Percentiles rank a stretch among this genome's conserved stretches.
Evolutionary conservation across 2,329 filamentous ascomycete species (phyloP).

Genomic region (Pseudocercospora fuligena): DNA sequence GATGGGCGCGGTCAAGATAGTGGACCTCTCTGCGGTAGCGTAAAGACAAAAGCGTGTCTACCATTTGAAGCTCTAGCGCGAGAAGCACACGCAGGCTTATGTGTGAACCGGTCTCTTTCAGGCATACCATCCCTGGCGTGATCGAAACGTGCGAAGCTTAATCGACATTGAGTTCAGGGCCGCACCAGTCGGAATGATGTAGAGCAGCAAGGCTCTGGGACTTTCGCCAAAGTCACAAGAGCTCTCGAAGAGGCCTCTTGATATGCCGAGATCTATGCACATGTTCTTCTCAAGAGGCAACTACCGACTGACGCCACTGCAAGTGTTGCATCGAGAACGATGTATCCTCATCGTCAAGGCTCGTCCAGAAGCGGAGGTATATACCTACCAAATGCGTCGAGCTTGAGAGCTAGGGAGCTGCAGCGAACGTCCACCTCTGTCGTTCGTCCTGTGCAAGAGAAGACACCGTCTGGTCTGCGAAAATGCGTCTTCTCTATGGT

Average conservation of each 20-base stretch:
- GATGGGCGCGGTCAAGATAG: background rate
- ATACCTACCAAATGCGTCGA: conserved; percentile 4
- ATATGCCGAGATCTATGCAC: background rate
- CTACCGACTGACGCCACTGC: background rate
- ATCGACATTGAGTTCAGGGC: background rate
- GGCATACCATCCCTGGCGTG: background rate
- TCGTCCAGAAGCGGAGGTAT: background rate
- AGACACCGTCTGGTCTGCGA: background rate
- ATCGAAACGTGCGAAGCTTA: conserved; percentile 3
- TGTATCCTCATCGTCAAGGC: background rate
- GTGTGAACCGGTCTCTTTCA: background rate
- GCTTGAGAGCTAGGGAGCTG: background rate
- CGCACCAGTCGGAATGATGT: background rate
- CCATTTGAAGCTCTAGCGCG: background rate
- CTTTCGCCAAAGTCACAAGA: background rate
- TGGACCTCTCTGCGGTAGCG: background rate
- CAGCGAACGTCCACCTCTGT: background rate
- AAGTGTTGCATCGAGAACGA: background rate
- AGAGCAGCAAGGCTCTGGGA: background rate
- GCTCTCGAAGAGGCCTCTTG: background rate
- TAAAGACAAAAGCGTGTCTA: background rate
- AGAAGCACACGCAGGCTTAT: background rate
- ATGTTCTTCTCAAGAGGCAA: background rate
- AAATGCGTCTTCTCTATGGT: background rate
- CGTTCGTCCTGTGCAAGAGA: background rate